A percentile compares a stretch with the other conserved stretches of the same genome.
phyloP scores from a whole-genome alignment of 805 yeast genomes.

The Saccharomycopsis capsularis region DNA sequence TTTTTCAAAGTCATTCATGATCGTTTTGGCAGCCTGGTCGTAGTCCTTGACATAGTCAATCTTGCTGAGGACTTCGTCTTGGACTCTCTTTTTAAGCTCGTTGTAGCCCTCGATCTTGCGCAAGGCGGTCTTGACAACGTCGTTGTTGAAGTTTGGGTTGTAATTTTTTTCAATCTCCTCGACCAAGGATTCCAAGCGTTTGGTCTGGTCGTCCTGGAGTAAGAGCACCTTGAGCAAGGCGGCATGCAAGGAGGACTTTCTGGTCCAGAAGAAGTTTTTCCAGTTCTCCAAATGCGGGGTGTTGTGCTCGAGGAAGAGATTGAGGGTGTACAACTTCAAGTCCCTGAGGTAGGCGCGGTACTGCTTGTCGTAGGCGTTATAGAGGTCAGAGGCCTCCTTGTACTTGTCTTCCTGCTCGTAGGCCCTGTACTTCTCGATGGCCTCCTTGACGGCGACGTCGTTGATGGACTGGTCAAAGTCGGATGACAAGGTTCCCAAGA shows the following conservation, averaged over 20 bases:
- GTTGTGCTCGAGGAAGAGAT: constrained; percentile 14
- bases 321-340: constrained; percentile 10
- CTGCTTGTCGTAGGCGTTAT: constrained; percentile 23
- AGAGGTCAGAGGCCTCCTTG: constrained; percentile 17
- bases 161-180: constrained; percentile 43
- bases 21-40: constrained; percentile 13
- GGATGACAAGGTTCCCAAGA: constrained; percentile 42
- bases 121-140: constrained; percentile 60
- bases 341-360: constrained; percentile 11
- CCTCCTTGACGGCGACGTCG: constrained; percentile 76
- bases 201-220: constrained; percentile 23
- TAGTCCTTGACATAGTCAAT: constrained; percentile 20
- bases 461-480: constrained; percentile 80
- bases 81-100: constrained; percentile 13
- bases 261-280: constrained; percentile 16
- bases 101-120: constrained; percentile 42
- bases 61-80: constrained; percentile 17
- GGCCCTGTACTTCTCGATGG: constrained; percentile 49
- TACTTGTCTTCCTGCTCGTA: constrained; percentile 24
- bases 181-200: constrained; percentile 38
- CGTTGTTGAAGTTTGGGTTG: constrained; percentile 73
- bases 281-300: constrained; percentile 20
- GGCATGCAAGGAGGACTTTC: constrained; percentile 18
- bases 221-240: constrained; percentile 16
- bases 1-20: constrained; percentile 3